These are phyloP conservation scores for Trametes pubescens DNA, from an alignment of 1,284 basidiomycete genomes.

Conservation along the genomic window DNA sequence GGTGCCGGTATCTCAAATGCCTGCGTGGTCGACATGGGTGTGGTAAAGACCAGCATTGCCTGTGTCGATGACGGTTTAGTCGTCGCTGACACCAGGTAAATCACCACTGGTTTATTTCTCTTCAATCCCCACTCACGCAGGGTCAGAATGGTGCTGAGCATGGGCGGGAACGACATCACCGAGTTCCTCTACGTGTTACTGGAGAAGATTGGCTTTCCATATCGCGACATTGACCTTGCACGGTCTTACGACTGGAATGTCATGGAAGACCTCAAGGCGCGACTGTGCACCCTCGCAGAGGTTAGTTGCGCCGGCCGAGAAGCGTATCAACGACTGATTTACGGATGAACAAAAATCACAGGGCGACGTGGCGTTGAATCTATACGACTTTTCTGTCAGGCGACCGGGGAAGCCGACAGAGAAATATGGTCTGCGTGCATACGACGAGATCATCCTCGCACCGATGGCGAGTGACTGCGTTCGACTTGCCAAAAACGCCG, in stretches of 20 bases:
- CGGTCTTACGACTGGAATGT: slow-evolving; percentile 87
- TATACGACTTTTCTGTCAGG: slow-evolving; percentile 91
- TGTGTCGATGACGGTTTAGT: slow-evolving; percentile 97
- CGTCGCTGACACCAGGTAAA: slow-evolving; percentile 85
- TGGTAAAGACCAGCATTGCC: slow-evolving; percentile 84
- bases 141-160: slow-evolving; percentile 80
- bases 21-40: slow-evolving; percentile 96
- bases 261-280: slow-evolving; percentile 88
- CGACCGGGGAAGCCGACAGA: slow-evolving; percentile 78
- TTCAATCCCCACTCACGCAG: slow-evolving; percentile 15
- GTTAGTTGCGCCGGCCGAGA: slow-evolving; percentile 50
- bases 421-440: slow-evolving; percentile 91
- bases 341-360: slow-evolving; percentile 39
- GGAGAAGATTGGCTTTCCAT: slow-evolving; percentile 87
- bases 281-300: slow-evolving; percentile 86
- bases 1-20: slow-evolving; percentile 95
- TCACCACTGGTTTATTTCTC: slow-evolving; percentile 1
- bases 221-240: slow-evolving; percentile 81
- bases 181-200: slow-evolving; percentile 87
- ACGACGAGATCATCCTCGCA: slow-evolving; percentile 96
- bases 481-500: neutral
- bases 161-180: slow-evolving; percentile 95
- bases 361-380: slow-evolving; percentile 87
- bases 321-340: neutral
- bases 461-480: slow-evolving; percentile 74